Evolutionary conservation across 2,329 filamentous ascomycete genomes (phyloP), one percentile per base, ranked within the genome.

Genomic region (Alternaria sp.): DNA sequence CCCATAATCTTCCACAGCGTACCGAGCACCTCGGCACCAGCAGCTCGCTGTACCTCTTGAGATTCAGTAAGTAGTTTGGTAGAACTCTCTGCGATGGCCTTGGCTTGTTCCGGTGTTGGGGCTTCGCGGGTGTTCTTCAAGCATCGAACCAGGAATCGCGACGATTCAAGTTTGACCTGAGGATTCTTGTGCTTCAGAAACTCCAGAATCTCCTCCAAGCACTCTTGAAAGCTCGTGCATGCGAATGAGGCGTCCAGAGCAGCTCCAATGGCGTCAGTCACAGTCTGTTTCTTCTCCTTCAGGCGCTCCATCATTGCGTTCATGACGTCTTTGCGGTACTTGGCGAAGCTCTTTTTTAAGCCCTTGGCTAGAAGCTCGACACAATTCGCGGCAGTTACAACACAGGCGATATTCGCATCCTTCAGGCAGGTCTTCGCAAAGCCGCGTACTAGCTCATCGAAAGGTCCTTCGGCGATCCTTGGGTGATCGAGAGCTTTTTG

Each of bases 1-100:
- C 96, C 95, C 83, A 98, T 92, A 59, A 99, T 98, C 83, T 98
- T 99, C 96, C 97, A 98, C 54, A 99, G 81, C 0, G 94, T 97
- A 67, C 96, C 96, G 4, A 99, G 84, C 32, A 96, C 90, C 79
- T 99, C 96, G 13, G 94, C 94, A 78, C 94, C 96, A 28, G 93
- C 93, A 52, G 95, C 91, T 81, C 96, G 89, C 62, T 97, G 88
- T 4, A 87, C 90, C 72, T 96, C 94, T 70, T 90, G 94, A 0
- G 93, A 95, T 77, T 99, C 96, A 0, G 94, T 90, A 15, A 99
- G 85, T 8, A 98, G 84, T 80, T 97, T 98, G 75, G 95, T 97
- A 26, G 89, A 90, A 1, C 89, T 88, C 73, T 98, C 96, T n/a
- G 93, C 92, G 57, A 98, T 93, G 8, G 88, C 87, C 62, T 90